These are phyloP conservation scores for Dactylellina leptospora DNA, from an alignment of 2,329 filamentous ascomycete species.

Conservation along the genomic window DNA sequence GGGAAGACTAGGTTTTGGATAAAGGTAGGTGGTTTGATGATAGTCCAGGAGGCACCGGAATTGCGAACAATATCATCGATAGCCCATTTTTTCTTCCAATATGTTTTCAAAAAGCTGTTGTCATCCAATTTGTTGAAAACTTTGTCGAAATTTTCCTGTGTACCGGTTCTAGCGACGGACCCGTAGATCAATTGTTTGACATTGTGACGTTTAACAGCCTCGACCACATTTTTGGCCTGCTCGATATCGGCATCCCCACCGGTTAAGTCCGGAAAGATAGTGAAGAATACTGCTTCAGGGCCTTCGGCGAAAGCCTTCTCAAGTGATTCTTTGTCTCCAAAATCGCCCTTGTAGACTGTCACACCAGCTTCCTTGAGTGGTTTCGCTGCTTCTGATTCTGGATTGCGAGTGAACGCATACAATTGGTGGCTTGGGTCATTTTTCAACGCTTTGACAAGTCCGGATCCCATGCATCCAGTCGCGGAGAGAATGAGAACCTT, in stretches of 20 bases:
- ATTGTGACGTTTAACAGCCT: constrained; percentile 19
- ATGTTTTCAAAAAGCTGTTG: constrained; percentile 14
- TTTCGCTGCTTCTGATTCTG: constrained; percentile 38
- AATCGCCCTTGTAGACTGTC: constrained; percentile 41
- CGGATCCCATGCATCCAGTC: constrained; percentile 42
- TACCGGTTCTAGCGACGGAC: constrained; percentile 31
- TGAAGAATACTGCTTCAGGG: constrained; percentile 34
- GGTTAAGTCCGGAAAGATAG: constrained; percentile 33
- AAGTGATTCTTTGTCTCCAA: constrained; percentile 25
- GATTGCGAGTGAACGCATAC: constrained; percentile 34
- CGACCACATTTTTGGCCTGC: constrained; percentile 36
- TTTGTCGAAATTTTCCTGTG: constrained; percentile 34
- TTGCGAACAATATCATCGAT: constrained; percentile 25
- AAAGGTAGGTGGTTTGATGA: constrained; percentile 39
- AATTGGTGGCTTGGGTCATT: constrained; percentile 36
- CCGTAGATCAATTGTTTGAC: constrained; percentile 42
- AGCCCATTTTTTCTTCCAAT: constrained; percentile 41
- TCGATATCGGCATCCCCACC: constrained; percentile 28
- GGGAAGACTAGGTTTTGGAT: constrained; percentile 38
- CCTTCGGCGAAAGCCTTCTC: constrained; percentile 19
- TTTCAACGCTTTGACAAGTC: constrained; percentile 40
- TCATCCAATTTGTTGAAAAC: constrained; percentile 14
- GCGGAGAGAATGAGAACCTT: constrained; percentile 46
- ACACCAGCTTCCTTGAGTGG: constrained; percentile 30
- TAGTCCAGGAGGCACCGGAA: constrained; percentile 30